Conservation (phyloP, 495 filamentous ascomycete species). For the Evansstolkia leycettana region DNA sequence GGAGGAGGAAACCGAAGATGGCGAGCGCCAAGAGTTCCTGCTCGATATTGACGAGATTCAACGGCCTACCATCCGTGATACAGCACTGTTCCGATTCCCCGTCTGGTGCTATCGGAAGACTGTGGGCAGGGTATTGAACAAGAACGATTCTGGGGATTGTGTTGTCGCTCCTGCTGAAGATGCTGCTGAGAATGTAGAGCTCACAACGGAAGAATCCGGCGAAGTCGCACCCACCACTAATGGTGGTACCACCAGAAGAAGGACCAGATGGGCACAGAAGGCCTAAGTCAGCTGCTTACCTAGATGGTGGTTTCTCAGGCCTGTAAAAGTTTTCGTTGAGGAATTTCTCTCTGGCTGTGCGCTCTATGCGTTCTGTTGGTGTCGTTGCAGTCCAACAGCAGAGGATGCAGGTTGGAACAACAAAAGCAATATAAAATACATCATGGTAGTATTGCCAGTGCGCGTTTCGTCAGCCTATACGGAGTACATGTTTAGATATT, state of each 20-base stretch:
- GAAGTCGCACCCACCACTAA: constrained; percentile 19
- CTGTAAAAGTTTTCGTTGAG: too few species aligned
- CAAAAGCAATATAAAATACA: too few species aligned
- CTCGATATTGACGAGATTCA: constrained; percentile 65
- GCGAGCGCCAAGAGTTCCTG: constrained; percentile 66
- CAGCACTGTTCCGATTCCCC: constrained; percentile 56
- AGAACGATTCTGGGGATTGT: too few species aligned
- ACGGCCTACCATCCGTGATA: constrained; percentile 54
- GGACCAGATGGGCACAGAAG: constrained; percentile 23
- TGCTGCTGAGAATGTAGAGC: constrained; percentile 15
- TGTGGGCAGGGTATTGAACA: constrained; percentile 38
- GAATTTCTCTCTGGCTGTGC: too few species aligned
- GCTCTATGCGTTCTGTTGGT: too few species aligned
- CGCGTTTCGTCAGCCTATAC: too few species aligned
- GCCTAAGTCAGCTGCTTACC: constrained; percentile 11
- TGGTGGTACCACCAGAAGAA: constrained; percentile 13
- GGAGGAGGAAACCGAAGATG: constrained; percentile 79
- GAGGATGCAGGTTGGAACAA: too few species aligned
- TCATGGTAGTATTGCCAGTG: too few species aligned
- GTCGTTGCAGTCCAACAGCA: too few species aligned
- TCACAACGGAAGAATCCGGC: constrained; percentile 13
- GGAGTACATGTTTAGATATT: too few species aligned
- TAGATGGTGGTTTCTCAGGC: too few species aligned
- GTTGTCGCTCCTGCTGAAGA: too few species aligned
- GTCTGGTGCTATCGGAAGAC: constrained; percentile 49